Evolutionary conservation across 2,329 filamentous ascomycete species (phyloP), one percentile per base, ranked within the genome.

Genomic region (Elsinoe arachidis): DNA sequence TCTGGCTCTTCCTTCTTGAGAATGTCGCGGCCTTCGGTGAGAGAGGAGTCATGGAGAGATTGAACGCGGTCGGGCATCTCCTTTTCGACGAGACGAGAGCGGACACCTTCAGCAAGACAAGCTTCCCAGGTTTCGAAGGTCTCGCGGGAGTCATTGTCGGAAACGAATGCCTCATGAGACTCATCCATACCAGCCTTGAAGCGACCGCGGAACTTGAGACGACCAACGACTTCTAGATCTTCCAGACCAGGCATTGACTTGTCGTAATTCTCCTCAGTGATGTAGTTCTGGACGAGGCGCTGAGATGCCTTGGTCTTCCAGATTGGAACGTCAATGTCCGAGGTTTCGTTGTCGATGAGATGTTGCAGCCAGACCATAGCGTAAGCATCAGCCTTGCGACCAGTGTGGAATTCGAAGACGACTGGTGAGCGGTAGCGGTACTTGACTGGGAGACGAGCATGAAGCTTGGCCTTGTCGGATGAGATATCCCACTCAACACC

Each of bases 111-210:
- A 0, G 90, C 84, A 39, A 87, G 82, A 69, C 92, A 96, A 0
- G 90, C 88, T 70, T 96, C 90, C 90, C 91, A 97, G 0, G 87
- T 88, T 73, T 97, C 92, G 62, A 89, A 95, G 0, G 91, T 96
- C 75, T 97, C 93, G 33, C 92, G 85, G 1, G 87, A 86, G 68
- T 95, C 85, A 66, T 95, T 96, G 70, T 95, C 88, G 49, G 84
- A 81, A 19, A 96, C 85, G 64, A 96, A 96, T 1, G 78, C 79
- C 62, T 88, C 80, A 68, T 97, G 93, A 15, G 89, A 87, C 56
- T 88, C 83, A 68, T 96, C 91, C 51, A 89, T 95, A 12, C 92
- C 92, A 0, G 91, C 85, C 62, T 93, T 95, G 76, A 97, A 97
- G 11, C 84, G 80, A 10, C 83, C 88, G 1, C 79, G 78, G 78